Evolutionary conservation across 306 rosid genomes (phyloP).

Genomic region (Styphnolobium japonicum): DNA sequence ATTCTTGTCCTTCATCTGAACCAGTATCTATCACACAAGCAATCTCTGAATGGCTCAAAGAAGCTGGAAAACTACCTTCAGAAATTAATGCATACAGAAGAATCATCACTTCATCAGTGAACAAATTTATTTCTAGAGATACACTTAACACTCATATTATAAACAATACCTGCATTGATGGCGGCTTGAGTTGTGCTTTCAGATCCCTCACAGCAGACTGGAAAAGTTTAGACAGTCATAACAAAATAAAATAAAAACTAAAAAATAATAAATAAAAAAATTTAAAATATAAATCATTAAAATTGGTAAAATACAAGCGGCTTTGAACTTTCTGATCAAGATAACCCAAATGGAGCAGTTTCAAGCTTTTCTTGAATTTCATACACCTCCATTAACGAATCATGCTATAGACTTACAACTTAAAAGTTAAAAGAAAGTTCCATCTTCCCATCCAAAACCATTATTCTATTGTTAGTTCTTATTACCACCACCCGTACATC

Average conservation of each 20-base stretch:
- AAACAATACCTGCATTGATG: constrained; percentile 84
- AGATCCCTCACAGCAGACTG: constrained; percentile 91
- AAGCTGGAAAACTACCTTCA: not conserved
- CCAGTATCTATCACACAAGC: too few species aligned
- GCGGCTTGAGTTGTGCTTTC: constrained; percentile 85
- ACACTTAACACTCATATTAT: not conserved
- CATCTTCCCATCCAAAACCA: not conserved
- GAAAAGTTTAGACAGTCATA: constrained; percentile 22
- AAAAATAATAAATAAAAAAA: not conserved
- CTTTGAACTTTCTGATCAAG: not conserved
- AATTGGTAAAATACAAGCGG: not conserved
- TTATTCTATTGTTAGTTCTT: not conserved
- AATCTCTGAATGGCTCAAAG: not conserved
- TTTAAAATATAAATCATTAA: not conserved
- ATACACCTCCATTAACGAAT: not conserved
- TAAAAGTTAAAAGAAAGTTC: not conserved
- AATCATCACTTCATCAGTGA: not conserved
- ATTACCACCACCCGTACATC: not conserved
- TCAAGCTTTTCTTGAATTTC: not conserved
- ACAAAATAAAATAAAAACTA: not conserved
- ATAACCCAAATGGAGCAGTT: constrained; percentile 15
- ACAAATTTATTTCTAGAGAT: not conserved
- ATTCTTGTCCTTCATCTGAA: too few species aligned
- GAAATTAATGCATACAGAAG: constrained; percentile 1
- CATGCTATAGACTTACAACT: not conserved